Evolutionary conservation across 352 stramenopile species (phyloP).

Genomic region (Pythium plurisporium): DNA sequence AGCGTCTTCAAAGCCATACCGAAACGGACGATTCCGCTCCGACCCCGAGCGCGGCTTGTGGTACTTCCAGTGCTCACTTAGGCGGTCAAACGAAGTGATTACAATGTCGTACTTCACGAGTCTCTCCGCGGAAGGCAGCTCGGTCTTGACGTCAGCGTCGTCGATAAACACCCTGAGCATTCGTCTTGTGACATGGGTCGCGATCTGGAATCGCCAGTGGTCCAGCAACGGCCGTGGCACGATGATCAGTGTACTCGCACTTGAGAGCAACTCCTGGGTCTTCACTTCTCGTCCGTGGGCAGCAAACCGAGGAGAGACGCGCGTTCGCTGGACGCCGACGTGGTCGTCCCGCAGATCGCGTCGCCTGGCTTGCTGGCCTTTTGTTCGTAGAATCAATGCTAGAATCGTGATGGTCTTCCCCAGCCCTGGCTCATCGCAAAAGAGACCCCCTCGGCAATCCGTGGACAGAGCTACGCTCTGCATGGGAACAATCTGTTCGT

Average conservation of each 20-base stretch:
- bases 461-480: conserved; percentile 6
- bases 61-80: conserved; percentile 63
- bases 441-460: conserved; percentile 67
- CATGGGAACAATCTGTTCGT: conserved; percentile 32
- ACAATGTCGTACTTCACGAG: conserved; percentile 68
- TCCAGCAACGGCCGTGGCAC: conserved; percentile 70
- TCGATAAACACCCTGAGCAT: conserved; percentile 22
- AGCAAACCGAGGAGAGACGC: conserved; percentile 33
- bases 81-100: conserved; percentile 61
- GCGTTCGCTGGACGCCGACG: neutral
- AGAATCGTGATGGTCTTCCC: conserved; percentile 88
- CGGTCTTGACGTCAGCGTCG: conserved; percentile 25
- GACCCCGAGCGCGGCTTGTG: conserved; percentile 52
- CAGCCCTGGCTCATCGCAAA: conserved; percentile 79
- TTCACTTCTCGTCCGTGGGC: conserved; percentile 43
- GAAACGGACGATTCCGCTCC: conserved; percentile 57
- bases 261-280: conserved; percentile 38
- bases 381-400: conserved; percentile 71
- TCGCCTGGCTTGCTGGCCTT: conserved; percentile 39
- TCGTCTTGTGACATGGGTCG: conserved; percentile 36
- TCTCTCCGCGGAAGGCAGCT: conserved; percentile 34
- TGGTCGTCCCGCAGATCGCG: neutral
- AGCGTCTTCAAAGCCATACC: conserved; percentile 59
- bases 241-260: conserved; percentile 56
- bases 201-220: conserved; percentile 77